These are phyloP conservation scores for Vaccinium myrtillus DNA, from an alignment of 148 eudicot genomes.

Conservation along the genomic window DNA sequence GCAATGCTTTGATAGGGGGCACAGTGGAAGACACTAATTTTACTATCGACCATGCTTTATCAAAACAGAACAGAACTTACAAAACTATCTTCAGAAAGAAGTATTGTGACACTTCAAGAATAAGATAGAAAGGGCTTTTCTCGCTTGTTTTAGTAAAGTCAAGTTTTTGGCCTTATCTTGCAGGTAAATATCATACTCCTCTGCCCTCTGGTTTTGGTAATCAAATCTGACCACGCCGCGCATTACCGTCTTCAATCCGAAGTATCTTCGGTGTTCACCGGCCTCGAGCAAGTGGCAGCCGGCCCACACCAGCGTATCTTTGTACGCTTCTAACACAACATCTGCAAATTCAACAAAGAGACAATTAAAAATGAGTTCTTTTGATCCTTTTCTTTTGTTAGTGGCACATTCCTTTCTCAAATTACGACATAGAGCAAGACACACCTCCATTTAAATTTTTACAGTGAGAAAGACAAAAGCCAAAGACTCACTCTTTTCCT, in stretches of 20 bases:
- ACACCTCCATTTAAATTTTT: constrained; percentile 35
- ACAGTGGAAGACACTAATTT: too few relatives aligned
- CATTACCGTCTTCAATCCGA: constrained; percentile 64
- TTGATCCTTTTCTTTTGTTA: constrained; percentile 35
- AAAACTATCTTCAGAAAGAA: too few relatives aligned
- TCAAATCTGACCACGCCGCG: constrained; percentile 91
- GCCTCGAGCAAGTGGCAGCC: constrained; percentile 92
- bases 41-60: too few relatives aligned
- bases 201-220: constrained; percentile 69
- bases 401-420: constrained; percentile 48
- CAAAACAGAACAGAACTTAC: too few relatives aligned
- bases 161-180: too few relatives aligned
- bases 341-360: constrained; percentile 39
- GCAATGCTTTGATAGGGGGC: too few relatives aligned
- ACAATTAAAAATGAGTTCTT: constrained; percentile 24
- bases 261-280: constrained; percentile 66
- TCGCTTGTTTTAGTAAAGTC: too few relatives aligned
- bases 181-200: constrained; percentile 56
- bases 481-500: constrained; percentile 84
- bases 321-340: constrained; percentile 78
- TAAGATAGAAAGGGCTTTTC: too few relatives aligned
- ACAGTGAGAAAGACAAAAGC: constrained; percentile 42
- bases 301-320: constrained; percentile 89
- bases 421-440: constrained; percentile 61
- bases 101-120: too few relatives aligned